Evolutionary conservation across 2,329 filamentous ascomycete species (phyloP), one percentile per base, ranked within the genome.

Genomic region (Diaporthe australafricana): DNA sequence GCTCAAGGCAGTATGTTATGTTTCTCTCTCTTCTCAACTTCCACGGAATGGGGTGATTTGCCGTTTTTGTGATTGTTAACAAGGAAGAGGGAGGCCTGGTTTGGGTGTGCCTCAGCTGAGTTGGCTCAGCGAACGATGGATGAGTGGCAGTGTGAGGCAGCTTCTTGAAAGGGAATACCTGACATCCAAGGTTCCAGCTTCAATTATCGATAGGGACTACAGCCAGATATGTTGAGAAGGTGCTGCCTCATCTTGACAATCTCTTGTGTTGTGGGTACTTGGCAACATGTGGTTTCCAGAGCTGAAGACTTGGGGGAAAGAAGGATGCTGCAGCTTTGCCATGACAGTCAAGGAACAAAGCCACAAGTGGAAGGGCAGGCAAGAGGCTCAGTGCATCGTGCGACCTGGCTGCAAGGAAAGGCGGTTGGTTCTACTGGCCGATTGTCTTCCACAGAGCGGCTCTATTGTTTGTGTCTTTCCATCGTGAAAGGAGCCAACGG

Each of bases 191-290:
- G 16, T 16, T 32, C 17, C 7, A 7, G n/a, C 42, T 45, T 65
- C 45, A 50, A 3, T 50, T 65, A 65, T 65, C 60, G 45, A 65
- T 65, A 65, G 30, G 32, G n/a, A 17, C 27, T 38, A 30, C 45
- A 38, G 48, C 35, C 20, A 8, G 30, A 30, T 50, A 9, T 17
- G 17, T 14, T 14, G 22, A 2, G 38, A 38, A 65, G 60, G 32
- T 27, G 60, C 30, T 50, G 60, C n/a, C 27, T 25, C 60, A 65
- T 65, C 22, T 63, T 65, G 60, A 50, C n/a, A 65, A 25, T 50
- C 20, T 7, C 14, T 38, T 50, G 5, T 35, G n/a, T 20, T 30
- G 32, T 38, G 11, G 32, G 12, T 16, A 25, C n/a, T 9, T 25
- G 45, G 12, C 6, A 35, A 30, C 16, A 14, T 32, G 45, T 20